Base-by-base conservation (phyloP, 2,329 filamentous ascomycete genomes). In the Colletotrichum cordylinicola region DNA sequence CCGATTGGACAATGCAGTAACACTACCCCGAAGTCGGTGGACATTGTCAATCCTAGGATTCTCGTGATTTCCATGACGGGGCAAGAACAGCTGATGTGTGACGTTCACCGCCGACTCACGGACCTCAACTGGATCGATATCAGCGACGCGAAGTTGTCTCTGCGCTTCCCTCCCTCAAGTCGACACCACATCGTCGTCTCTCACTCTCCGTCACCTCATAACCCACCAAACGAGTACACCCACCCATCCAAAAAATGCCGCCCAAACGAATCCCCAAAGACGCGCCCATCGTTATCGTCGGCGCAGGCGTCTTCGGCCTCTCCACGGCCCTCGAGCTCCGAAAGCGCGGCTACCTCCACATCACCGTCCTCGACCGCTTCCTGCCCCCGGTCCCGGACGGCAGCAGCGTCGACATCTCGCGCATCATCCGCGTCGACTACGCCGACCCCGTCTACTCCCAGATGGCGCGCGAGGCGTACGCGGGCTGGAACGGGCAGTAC, bases 381-480 rank as follows among this genome's bases (percentile, higher is more conserved):
- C 77, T 83, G 0, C 84, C 85, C 6, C 84, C 85, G 0, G 82
- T 83, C 3, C 78, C 80, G 4, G 83, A 86, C 15, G 83, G 83
- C 33, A 84, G 85, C 71, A 86, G 84, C 60, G 84, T 85, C n/a
- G 85, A 87, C 73, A 82, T 84, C 21, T 86, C 85, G 7, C 84
- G 86, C 21, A 82, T 86, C 72, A 82, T 87, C 58, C 83, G 85
- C 8, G 79, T 83, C 60, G 93, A 95, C 83, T 95, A 95, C 79
- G 91, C 92, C 15, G 89, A 93, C 78, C 83, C 88, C 0, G 86
- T 90, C 16, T 95, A 95, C 80, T 88, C 91, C 6, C 84, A 85
- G 58, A 89, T 95, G 68, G 93, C 91, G 6, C 71, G 72, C 58
- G 81, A 84, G 66, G 81, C 83, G 4, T 74, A 79, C 13, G 65